Conservation (phyloP, 2,329 filamentous ascomycete species). For the Tolypocladium cylindrosporum region DNA sequence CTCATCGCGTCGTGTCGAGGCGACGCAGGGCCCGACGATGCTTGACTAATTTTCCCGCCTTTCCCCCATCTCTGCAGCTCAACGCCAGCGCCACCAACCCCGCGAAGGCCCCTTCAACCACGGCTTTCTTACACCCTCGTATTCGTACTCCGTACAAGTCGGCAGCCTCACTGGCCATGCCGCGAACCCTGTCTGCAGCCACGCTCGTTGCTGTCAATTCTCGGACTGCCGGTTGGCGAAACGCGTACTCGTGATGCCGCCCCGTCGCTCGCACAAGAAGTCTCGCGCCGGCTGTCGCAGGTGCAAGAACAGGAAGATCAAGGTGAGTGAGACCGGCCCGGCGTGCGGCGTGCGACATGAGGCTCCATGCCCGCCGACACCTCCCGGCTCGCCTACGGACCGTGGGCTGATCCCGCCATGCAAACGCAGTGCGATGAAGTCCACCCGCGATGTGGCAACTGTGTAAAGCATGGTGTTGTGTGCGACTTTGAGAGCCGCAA, state of each 20-base stretch:
- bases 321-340: slow-evolving; percentile 34
- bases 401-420: background rate
- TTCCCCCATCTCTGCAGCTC: background rate
- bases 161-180: slow-evolving; percentile 9
- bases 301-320: slow-evolving; percentile 61
- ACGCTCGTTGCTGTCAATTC: slow-evolving; percentile 14
- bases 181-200: slow-evolving; percentile 13
- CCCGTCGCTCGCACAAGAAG: slow-evolving; percentile 59
- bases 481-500: slow-evolving; percentile 54
- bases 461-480: slow-evolving; percentile 54
- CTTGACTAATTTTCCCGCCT: background rate
- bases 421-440: slow-evolving; percentile 50
- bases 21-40: background rate
- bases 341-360: background rate
- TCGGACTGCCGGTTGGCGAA: slow-evolving; percentile 11
- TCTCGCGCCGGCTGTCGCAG: slow-evolving; percentile 55
- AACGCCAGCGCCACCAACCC: background rate
- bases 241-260: slow-evolving; percentile 40
- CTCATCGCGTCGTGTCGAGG: background rate
- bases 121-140: background rate
- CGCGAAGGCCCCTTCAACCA: background rate
- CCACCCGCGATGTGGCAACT: slow-evolving; percentile 56
- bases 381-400: background rate
- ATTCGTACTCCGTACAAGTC: background rate
- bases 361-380: background rate